Evolutionary conservation across 2,329 filamentous ascomycete species (phyloP).

Genomic region (Colletotrichum sp.): DNA sequence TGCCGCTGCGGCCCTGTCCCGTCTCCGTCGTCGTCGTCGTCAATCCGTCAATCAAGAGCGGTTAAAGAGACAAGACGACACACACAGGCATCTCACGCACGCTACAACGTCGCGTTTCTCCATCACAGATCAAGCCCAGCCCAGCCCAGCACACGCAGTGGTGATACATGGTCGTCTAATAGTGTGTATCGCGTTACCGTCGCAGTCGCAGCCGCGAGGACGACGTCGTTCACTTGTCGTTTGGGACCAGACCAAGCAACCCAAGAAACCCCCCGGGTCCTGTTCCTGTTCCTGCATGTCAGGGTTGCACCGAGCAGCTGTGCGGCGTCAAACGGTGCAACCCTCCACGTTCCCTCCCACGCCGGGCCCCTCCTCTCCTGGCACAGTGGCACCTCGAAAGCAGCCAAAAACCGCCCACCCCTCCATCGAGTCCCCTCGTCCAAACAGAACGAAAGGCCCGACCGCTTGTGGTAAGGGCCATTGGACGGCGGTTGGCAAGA

Average conservation of each 20-base stretch:
- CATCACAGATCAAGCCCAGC: not conserved
- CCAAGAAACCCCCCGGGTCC: not conserved
- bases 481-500: not conserved
- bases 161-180: not conserved
- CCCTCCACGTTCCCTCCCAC: constrained; percentile 8
- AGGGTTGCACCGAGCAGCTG: not conserved
- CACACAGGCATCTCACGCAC: not conserved
- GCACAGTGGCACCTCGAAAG: not conserved
- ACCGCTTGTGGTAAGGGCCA: not conserved
- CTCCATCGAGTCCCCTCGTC: not conserved
- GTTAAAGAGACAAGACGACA: not conserved
- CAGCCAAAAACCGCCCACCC: not conserved
- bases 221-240: not conserved
- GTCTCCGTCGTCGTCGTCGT: not conserved
- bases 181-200: not conserved
- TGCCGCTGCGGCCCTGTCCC: not conserved
- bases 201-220: not conserved
- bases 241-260: not conserved
- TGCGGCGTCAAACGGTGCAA: not conserved
- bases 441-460: constrained; percentile 5
- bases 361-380: not conserved
- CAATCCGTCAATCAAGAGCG: too few relatives aligned
- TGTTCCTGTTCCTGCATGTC: not conserved
- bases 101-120: not conserved
- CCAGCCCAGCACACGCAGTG: not conserved